Base-by-base conservation (phyloP, 192 early-diverging fungal species). In the Gigaspora rosea region DNA sequence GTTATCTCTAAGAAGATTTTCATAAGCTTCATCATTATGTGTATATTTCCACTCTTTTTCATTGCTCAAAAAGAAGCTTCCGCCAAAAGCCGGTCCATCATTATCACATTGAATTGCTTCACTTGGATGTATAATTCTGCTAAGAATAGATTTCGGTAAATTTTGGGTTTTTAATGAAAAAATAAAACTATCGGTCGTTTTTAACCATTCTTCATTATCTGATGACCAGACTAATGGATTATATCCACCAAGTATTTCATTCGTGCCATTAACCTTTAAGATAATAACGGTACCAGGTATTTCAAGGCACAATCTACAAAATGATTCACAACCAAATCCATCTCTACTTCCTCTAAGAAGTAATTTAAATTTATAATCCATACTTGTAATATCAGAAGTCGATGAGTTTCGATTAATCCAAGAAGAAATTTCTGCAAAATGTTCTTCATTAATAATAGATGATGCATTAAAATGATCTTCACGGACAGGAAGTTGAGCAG, bases 201-300 rank as follows among this genome's bases (percentile, higher is more conserved):
- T 18, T 11, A 22, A 59, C 12, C 11, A 68, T 7, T 2, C 2
- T 9, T 20, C 0, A 68, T 48, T 4, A 51, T 11, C n/a, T 27
- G n/a, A 13, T 50, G 18, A 0, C 68, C 68, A 70, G 18, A 8
- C 16, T 32, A 20, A 2, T 3, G 68, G 68, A 51, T 70, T 70
- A 52, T 70, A 70, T 70, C 68, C 68, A 12, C 68, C 68, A 4
- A 70, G n/a, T 8, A 70, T 70, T 70, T 70, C 68, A 52, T 52
- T 35, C 8, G 68, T 70, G 20, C 32, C 68, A 8, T 50, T 70
- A n/a, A 52, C 68, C 49, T 52, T 70, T 50, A 32, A 20, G 5
- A 70, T 52, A 22, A 51, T 11, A 8, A 70, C 18, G 1, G 68
- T 70, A 13, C 20, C 32, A 20, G n/a, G n/a, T 18, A 32, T 70